Conservation (phyloP, 306 rosid species). For the Hippophae rhamnoides region DNA sequence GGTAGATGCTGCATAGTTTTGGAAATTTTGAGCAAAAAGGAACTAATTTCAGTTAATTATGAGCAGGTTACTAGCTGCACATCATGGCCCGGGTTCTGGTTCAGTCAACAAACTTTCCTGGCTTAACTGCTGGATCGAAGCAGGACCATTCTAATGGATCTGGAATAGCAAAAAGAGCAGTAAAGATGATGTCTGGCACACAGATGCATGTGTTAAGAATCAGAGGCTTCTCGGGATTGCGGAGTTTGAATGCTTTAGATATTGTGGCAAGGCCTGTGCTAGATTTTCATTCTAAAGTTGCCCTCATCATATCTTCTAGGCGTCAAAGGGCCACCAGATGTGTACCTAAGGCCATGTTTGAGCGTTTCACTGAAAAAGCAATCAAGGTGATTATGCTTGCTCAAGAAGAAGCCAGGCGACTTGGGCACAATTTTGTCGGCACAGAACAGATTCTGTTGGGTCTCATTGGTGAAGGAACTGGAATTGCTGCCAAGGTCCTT, state of each 20-base stretch:
- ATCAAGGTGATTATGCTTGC: slow-evolving; percentile 97
- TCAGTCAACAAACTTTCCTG: slow-evolving; percentile 69
- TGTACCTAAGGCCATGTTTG: slow-evolving; percentile 86
- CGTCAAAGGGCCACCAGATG: slow-evolving; percentile 51
- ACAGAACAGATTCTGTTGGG: slow-evolving; percentile 96
- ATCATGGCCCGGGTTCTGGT: slow-evolving; percentile 80
- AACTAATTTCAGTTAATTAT: background rate
- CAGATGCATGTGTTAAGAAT: slow-evolving; percentile 43
- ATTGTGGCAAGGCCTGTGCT: slow-evolving; percentile 40
- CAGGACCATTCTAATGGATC: slow-evolving; percentile 46
- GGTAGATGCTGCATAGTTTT: background rate
- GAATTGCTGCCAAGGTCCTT: slow-evolving; percentile 94
- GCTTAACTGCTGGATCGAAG: slow-evolving; percentile 38
- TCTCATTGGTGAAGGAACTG: slow-evolving; percentile 97
- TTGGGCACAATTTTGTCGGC: slow-evolving; percentile 98
- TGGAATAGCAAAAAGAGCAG: slow-evolving; percentile 39
- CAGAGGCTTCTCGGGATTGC: slow-evolving; percentile 59
- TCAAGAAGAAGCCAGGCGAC: slow-evolving; percentile 96
- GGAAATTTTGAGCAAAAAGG: slow-evolving; percentile 8
- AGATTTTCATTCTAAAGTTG: slow-evolving; percentile 51
- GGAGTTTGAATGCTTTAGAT: slow-evolving; percentile 57
- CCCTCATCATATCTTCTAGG: slow-evolving; percentile 36
- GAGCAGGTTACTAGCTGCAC: slow-evolving; percentile 23
- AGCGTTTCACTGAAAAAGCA: slow-evolving; percentile 95
- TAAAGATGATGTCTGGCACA: slow-evolving; percentile 45